These are phyloP conservation scores for Chytridium lagenaria DNA, from an alignment of 371 early-diverging fungal species.

Conservation along the genomic window DNA sequence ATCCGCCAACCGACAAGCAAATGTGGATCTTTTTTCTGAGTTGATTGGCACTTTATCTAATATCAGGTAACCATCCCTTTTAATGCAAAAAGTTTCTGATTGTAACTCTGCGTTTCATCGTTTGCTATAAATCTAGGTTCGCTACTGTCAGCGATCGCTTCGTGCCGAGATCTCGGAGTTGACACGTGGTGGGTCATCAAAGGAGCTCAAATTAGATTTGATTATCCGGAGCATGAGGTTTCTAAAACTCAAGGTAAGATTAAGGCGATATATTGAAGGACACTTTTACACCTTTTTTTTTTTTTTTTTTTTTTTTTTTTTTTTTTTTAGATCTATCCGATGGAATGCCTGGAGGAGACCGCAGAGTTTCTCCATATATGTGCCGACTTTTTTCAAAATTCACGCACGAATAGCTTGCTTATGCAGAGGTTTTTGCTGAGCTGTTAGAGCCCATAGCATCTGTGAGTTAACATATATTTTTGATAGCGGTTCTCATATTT, in stretches of 20 bases:
- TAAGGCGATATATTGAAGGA: too few relatives aligned
- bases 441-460: constrained; percentile 89
- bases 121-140: too few relatives aligned
- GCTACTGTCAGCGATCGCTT: constrained; percentile 93
- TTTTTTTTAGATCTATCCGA: constrained; percentile 78
- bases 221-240: constrained; percentile 89
- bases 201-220: constrained; percentile 84
- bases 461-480: constrained; percentile 51
- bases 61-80: constrained; percentile 57
- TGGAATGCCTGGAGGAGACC: constrained; percentile 90
- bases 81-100: too few relatives aligned
- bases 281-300: constrained; percentile 19
- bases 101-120: too few relatives aligned
- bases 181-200: constrained; percentile 49
- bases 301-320: constrained; percentile 10
- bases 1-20: constrained; percentile 83
- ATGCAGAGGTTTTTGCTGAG: constrained; percentile 87
- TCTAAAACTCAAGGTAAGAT: constrained; percentile 78
- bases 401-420: constrained; percentile 87
- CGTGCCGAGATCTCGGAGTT: constrained; percentile 76
- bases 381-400: constrained; percentile 84
- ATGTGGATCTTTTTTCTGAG: constrained; percentile 86
- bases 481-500: neutral
- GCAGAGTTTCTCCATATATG: constrained; percentile 83
- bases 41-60: constrained; percentile 87